Evolutionary conservation across 768 basidiomycete genomes (phyloP).

Genomic region (Leccinellum luteum): DNA sequence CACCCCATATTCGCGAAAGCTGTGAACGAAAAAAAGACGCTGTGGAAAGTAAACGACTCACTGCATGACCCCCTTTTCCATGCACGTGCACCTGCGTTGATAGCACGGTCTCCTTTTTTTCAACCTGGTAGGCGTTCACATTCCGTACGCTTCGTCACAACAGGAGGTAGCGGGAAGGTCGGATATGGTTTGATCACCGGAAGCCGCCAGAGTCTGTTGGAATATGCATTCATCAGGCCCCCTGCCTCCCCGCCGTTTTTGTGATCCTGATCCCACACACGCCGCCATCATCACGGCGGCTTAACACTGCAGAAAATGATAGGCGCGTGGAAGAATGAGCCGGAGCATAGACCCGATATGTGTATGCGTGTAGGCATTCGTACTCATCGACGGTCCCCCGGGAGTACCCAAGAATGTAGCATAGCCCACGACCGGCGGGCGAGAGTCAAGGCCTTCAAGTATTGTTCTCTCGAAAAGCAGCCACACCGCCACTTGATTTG

Average conservation of each 20-base stretch:
- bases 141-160: not conserved
- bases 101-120: not conserved
- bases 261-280: not conserved
- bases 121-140: not conserved
- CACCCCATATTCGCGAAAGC: not conserved
- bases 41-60: too few species aligned
- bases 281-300: constrained; percentile 2
- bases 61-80: too few species aligned
- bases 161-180: not conserved
- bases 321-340: constrained; percentile 7
- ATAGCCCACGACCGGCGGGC: not conserved
- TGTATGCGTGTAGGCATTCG: not conserved
- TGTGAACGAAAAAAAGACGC: not conserved
- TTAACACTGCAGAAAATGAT: constrained; percentile 9
- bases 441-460: not conserved
- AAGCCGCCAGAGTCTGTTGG: not conserved
- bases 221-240: not conserved
- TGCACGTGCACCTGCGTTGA: not conserved
- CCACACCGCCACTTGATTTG: constrained; percentile 11
- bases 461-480: not conserved
- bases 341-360: not conserved
- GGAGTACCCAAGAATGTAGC: not conserved
- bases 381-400: constrained; percentile 6
- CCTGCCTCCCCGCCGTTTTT: not conserved
- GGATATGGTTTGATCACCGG: constrained; percentile 9